Percentiles rank a stretch among this genome's conserved stretches.
phyloP scores from a whole-genome alignment of 192 early-diverging fungal species.

The Entomortierella beljakovae region DNA sequence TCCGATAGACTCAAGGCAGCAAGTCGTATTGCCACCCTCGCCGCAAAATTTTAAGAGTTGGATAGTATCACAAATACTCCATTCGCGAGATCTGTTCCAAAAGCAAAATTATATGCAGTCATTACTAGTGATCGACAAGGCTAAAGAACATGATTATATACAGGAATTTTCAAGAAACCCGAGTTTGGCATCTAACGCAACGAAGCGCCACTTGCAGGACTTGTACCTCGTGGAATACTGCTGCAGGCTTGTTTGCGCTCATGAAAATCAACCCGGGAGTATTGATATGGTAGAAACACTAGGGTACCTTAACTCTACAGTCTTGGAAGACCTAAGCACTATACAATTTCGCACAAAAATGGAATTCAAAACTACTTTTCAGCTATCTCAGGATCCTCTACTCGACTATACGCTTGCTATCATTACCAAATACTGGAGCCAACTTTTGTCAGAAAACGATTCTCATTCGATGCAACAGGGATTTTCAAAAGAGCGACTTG shows the following conservation, averaged over 20 bases:
- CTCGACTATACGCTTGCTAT: constrained; percentile 34
- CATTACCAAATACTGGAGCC: constrained; percentile 22
- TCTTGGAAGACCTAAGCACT: not conserved
- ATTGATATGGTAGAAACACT: constrained; percentile 19
- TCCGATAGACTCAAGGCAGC: constrained; percentile 13
- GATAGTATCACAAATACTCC: constrained; percentile 18
- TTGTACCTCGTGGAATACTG: constrained; percentile 38
- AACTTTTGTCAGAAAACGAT: not conserved
- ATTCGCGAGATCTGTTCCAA: constrained; percentile 21
- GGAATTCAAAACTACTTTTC: constrained; percentile 23
- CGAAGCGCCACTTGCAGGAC: constrained; percentile 32
- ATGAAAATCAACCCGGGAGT: constrained; percentile 14
- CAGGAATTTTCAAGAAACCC: not conserved
- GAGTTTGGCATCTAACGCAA: not conserved
- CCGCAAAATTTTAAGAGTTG: constrained; percentile 21
- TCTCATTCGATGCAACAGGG: not conserved
- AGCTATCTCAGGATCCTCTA: constrained; percentile 22
- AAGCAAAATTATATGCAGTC: constrained; percentile 44
- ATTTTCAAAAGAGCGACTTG: constrained; percentile 8
- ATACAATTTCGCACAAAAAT: not conserved
- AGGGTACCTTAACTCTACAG: constrained; percentile 18
- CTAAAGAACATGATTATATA: constrained; percentile 29
- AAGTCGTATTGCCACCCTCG: not conserved
- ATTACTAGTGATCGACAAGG: constrained; percentile 26
- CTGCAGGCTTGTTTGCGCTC: constrained; percentile 16